phyloP scores from a whole-genome alignment of 345 rosid species.

The Iberis pinnata region DNA sequence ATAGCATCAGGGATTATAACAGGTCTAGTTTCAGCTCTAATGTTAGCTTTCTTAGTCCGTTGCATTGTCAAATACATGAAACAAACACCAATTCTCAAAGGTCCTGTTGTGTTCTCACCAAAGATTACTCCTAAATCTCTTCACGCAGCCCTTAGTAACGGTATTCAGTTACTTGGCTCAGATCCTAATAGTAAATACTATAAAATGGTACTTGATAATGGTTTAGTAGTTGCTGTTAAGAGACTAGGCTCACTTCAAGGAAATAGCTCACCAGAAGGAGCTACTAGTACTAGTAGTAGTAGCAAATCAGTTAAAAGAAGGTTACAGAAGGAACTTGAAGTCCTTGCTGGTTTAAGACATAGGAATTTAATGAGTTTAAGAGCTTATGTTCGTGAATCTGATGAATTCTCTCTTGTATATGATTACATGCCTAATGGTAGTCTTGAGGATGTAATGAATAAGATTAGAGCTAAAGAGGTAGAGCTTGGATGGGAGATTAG shows the following conservation, averaged over 20 bases:
- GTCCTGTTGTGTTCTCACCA: conserved; percentile 86
- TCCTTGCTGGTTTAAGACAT: conserved; percentile 70
- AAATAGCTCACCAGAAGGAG: conserved; percentile 38
- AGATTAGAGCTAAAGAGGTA: conserved; percentile 55
- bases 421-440: conserved; percentile 83
- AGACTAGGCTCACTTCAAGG: conserved; percentile 58
- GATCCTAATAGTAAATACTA: conserved; percentile 73
- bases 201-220: conserved; percentile 67
- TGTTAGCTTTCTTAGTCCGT: conserved; percentile 52
- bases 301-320: conserved; percentile 62
- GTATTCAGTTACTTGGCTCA: conserved; percentile 64
- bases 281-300: conserved; percentile 37
- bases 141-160: conserved; percentile 58
- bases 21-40: conserved; percentile 47
- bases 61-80: conserved; percentile 54
- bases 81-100: conserved; percentile 80
- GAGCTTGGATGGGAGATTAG: conserved; percentile 79
- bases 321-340: conserved; percentile 73
- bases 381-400: conserved; percentile 72
- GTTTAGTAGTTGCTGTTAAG: conserved; percentile 64
- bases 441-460: conserved; percentile 72
- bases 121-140: conserved; percentile 63
- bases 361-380: conserved; percentile 82
- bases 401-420: conserved; percentile 67
- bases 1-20: conserved; percentile 53